These are phyloP conservation scores for Pythium phragmitis DNA, from an alignment of 352 stramenopile genomes.

Conservation along the genomic window DNA sequence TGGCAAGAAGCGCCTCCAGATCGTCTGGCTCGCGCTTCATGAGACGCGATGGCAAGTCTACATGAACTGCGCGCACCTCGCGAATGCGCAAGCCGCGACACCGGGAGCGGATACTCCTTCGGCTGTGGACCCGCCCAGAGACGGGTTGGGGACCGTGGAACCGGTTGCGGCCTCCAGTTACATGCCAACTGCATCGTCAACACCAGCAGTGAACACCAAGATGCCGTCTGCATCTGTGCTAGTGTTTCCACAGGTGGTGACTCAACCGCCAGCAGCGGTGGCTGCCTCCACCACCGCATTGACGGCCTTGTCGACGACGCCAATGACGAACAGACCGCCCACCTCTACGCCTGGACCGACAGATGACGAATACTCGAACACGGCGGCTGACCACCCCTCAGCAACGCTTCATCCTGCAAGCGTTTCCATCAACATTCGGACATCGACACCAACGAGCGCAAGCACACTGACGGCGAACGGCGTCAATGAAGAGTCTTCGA, in stretches of 20 bases:
- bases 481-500: background rate
- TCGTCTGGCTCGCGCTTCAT: constrained; percentile 37
- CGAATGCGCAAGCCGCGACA: background rate
- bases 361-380: background rate
- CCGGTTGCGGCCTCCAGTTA: background rate
- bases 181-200: background rate
- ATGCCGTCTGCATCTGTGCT: background rate
- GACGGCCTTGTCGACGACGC: background rate
- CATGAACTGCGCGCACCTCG: constrained; percentile 30
- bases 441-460: background rate
- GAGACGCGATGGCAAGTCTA: constrained; percentile 33
- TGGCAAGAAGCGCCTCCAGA: constrained; percentile 27
- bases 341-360: background rate
- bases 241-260: background rate
- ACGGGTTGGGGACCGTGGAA: background rate
- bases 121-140: background rate
- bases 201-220: background rate
- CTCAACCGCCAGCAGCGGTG: background rate
- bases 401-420: background rate
- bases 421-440: background rate
- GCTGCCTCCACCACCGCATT: background rate
- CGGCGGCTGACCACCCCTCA: background rate
- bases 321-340: background rate
- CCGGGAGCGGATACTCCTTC: background rate
- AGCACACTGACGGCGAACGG: background rate